Percentiles rank a stretch among this genome's conserved stretches.
Conservation (phyloP, 305 asterid species). For the Fraxinus paxiana region DNA sequence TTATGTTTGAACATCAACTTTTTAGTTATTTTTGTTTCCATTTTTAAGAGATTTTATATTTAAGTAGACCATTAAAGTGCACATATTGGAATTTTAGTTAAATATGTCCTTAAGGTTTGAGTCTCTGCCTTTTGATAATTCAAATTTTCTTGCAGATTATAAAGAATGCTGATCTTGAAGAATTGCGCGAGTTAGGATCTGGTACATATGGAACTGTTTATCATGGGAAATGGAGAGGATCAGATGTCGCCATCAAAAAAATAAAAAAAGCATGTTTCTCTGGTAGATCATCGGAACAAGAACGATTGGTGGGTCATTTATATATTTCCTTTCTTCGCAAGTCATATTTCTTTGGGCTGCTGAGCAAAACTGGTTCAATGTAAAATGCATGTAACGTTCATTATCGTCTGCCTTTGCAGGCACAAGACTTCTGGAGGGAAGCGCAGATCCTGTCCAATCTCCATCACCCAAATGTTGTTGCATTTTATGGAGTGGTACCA, state of each 20-base stretch:
- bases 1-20: neutral
- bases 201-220: conserved; percentile 83
- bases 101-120: conserved; percentile 1
- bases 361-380: conserved; percentile 14
- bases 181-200: conserved; percentile 71
- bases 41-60: conserved; percentile 12
- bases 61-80: conserved; percentile 12
- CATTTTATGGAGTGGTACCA: conserved; percentile 85
- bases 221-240: conserved; percentile 79
- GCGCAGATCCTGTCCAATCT: conserved; percentile 67
- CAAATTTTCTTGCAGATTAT: conserved; percentile 46
- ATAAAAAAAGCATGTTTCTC: conserved; percentile 60
- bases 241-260: conserved; percentile 80
- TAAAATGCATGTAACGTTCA: conserved; percentile 5
- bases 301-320: conserved; percentile 58
- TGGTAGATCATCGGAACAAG: conserved; percentile 66
- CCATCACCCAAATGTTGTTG: conserved; percentile 84
- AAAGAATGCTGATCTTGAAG: conserved; percentile 76
- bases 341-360: neutral
- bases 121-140: conserved; percentile 16
- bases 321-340: conserved; percentile 9
- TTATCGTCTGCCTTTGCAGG: conserved; percentile 31
- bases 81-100: conserved; percentile 8
- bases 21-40: neutral
- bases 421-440: conserved; percentile 76